phyloP scores from a whole-genome alignment of 129 eudicot species.

The Ambrosia artemisiifolia region DNA sequence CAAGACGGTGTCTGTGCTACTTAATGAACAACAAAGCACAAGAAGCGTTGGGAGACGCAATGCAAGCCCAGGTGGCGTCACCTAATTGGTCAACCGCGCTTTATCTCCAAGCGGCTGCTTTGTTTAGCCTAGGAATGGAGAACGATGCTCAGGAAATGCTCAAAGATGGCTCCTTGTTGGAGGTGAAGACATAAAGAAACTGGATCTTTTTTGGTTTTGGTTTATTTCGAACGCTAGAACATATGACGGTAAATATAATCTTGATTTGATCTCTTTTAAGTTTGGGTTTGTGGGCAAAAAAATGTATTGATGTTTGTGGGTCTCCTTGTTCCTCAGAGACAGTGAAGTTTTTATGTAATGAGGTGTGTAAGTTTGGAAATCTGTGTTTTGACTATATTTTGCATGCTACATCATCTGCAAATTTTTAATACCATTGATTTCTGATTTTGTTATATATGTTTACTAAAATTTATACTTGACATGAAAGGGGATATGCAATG shows the following conservation, averaged over 20 bases:
- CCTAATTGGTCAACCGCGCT: conserved; percentile 66
- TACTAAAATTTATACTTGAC: no score
- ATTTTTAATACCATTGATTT: not conserved
- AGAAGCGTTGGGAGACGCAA: conserved; percentile 82
- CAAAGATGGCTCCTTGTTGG: conserved; percentile 59
- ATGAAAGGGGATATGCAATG: no score
- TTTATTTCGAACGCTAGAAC: not conserved
- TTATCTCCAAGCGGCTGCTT: conserved; percentile 72
- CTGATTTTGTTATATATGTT: no score
- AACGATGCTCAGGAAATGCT: conserved; percentile 58
- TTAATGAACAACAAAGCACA: conserved; percentile 64
- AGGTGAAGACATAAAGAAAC: conserved; percentile 40
- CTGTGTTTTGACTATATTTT: not conserved
- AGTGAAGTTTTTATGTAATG: conserved; percentile 19
- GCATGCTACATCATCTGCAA: not conserved
- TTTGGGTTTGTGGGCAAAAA: conserved; percentile 16
- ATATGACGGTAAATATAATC: conserved; percentile 6
- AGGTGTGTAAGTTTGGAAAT: conserved; percentile 16
- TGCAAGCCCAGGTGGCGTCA: conserved; percentile 72
- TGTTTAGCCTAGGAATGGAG: conserved; percentile 66
- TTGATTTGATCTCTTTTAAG: conserved; percentile 7
- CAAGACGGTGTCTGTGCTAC: conserved; percentile 66
- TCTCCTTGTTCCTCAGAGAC: conserved; percentile 10
- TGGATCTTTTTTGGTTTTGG: conserved; percentile 20
- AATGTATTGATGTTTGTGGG: conserved; percentile 7